Evolutionary conservation across 1,139 yeast genomes (phyloP), one percentile per base, ranked within the genome.

Genomic region (Saccharomycopsis phalli): DNA sequence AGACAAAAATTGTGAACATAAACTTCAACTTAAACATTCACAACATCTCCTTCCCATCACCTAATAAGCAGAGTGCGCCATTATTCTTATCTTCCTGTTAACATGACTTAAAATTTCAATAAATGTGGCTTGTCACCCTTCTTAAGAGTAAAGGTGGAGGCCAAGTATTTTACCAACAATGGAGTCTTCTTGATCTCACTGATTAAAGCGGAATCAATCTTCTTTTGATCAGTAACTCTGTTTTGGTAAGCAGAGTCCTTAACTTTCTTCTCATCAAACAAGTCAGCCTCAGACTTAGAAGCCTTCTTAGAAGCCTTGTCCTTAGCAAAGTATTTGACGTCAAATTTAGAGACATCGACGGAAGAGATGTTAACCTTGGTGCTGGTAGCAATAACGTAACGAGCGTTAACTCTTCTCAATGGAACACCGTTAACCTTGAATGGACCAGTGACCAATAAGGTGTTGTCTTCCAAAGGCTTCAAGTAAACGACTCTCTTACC

Each of bases 391-490:
- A 91, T 91, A 61, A 91, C 97, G 74, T 91, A 93, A 71, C 95
- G 87, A 60, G 97, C 81, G 71, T 91, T 91, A 56, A 91, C 97
- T 80, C 98, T 86, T 81, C 96, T 86, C 69, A 91, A 81, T 69
- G 99, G 98, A 58, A 91, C 99, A 78, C 98, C 98, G 73, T 93
- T 93, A 62, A 91, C 86, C 81, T 91, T 93, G 95, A 91, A 93
- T 65, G 99, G 99, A 67, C 99, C 99, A 51, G 96, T 74, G 55
- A 91, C 95, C 66, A 91, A 83, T 64, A 93, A 77, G 56, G 97
- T 91, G 88, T 84, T 86, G 81, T 93, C 98, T 74, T 87, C 97
- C 67, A 93, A 80, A 72, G 81, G 74, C 83, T 91, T 91, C 68
- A 91, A 81, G 87, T 82, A 84, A 53, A 91, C 97, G 61, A 91